Base-by-base conservation (phyloP, 1,284 basidiomycete species). In the Moniliophthora roreri region DNA sequence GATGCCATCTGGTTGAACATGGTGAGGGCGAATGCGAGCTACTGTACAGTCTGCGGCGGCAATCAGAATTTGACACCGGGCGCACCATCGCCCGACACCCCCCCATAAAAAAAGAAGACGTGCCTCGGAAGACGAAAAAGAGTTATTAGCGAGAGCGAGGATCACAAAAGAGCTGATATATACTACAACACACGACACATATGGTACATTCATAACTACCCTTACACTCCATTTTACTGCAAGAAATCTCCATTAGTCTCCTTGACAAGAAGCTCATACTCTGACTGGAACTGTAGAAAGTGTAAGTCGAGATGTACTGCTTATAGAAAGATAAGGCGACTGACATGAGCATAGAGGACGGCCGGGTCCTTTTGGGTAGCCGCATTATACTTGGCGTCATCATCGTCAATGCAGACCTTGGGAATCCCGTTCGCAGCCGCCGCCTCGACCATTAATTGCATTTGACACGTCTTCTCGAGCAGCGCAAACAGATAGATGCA, bases 401-500 rank as follows among this genome's bases (percentile, higher is more conserved):
- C 44, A 11, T 28, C 44, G 24, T 28, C 58, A 45, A 67, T 69
- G 34, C 67, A 53, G 0, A 69, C 67, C 35, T 63, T 63, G 10
- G 60, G 60, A 3, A 72, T 64, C 0, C 63, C 64, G 28, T 64
- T 68, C 0, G 66, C 69, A 0, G 74, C 73, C 3, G 78, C 76
- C 3, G 79, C 74, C 44, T 80, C 77, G 7, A 76, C 75, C 38
- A 80, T 62, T 3, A 83, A 72, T 63, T 80, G 77, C 18, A 77
- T 76, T 52, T 79, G 73, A 63, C 81, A 83, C 62, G 63, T 59
- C 39, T 63, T 60, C 50, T 71, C 69, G 26, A 71, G 52, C 21
- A 67, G 64, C 28, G 65, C 67, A 50, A 67, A 71, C 48, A 67
- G 64, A 56, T 68, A 67, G 5, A 69, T 62, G 20, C 68, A 68